A percentile compares a stretch with the other conserved stretches of the same genome.
Evolutionary conservation across 139 green algal genomes (phyloP).

Genomic region (Chloropicon primus): DNA sequence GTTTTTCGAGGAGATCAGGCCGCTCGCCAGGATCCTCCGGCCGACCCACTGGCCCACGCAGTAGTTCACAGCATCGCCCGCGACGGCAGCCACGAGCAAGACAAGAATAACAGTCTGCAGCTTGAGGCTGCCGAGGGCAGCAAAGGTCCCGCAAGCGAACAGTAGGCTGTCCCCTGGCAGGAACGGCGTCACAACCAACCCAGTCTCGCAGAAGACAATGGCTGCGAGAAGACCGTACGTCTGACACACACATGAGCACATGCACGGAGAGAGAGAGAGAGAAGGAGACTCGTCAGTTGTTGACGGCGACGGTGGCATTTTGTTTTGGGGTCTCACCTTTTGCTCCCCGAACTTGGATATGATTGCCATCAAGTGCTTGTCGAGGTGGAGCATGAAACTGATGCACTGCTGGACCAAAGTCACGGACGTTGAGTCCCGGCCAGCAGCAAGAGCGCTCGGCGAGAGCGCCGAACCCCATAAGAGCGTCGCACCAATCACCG

Average conservation of each 20-base stretch:
- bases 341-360: constrained; percentile 42
- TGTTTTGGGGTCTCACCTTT: too few species aligned
- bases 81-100: constrained; percentile 57
- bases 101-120: constrained; percentile 41
- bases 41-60: constrained; percentile 32
- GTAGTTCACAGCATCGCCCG: constrained; percentile 88
- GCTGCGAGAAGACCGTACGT: constrained; percentile 71
- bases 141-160: constrained; percentile 79
- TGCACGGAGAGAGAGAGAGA: too few species aligned
- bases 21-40: constrained; percentile 26
- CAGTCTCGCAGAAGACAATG: constrained; percentile 59
- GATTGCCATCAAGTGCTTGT: constrained; percentile 19
- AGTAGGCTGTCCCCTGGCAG: constrained; percentile 80
- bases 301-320: too few species aligned
- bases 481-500: not conserved
- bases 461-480: not conserved
- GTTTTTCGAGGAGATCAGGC: constrained; percentile 46
- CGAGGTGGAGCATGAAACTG: not conserved
- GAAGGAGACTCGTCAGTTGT: too few species aligned
- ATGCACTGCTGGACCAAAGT: not conserved
- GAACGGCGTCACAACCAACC: constrained; percentile 77
- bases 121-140: constrained; percentile 46
- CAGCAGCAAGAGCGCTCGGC: not conserved
- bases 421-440: not conserved
- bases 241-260: too few species aligned